Conservation (phyloP, 768 basidiomycete species). For the Mycena filopes region DNA sequence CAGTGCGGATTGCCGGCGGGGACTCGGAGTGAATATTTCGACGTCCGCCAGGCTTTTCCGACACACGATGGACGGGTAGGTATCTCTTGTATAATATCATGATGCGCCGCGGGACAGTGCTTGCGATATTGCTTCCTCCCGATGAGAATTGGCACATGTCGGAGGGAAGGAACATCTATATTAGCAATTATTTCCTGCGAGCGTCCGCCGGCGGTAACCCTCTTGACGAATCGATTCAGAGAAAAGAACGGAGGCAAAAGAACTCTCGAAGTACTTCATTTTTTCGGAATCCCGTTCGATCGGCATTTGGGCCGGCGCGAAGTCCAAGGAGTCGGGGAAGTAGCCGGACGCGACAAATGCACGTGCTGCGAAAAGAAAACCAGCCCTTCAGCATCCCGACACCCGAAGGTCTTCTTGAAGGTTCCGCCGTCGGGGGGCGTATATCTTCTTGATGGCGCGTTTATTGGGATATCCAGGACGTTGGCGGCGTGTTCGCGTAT, state of each 20-base stretch:
- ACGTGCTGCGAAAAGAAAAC: constrained; percentile 9
- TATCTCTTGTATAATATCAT: too few species aligned
- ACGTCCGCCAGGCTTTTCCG: too few species aligned
- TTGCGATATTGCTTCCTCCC: too few species aligned
- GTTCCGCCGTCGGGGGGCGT: constrained; percentile 17
- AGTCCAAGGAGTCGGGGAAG: background rate
- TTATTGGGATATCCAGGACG: constrained; percentile 7
- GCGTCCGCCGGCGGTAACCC: background rate
- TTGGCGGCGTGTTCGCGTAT: background rate
- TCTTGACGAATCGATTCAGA: background rate
- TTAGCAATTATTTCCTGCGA: too few species aligned
- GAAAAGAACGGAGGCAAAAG: constrained; percentile 8
- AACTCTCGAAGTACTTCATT: background rate
- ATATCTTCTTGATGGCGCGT: constrained; percentile 9
- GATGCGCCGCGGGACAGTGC: too few species aligned
- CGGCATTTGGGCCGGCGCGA: background rate
- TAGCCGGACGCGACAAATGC: background rate
- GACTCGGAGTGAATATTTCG: too few species aligned
- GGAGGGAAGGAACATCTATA: too few species aligned
- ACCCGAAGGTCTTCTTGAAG: background rate
- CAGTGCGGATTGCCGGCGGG: background rate
- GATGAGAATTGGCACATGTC: too few species aligned
- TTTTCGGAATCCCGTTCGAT: background rate
- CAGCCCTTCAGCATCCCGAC: background rate
- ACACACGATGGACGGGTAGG: too few species aligned